Evolutionary conservation across 495 filamentous ascomycete genomes (phyloP), one percentile per base, ranked within the genome.

Genomic region (Podospora anserina): DNA sequence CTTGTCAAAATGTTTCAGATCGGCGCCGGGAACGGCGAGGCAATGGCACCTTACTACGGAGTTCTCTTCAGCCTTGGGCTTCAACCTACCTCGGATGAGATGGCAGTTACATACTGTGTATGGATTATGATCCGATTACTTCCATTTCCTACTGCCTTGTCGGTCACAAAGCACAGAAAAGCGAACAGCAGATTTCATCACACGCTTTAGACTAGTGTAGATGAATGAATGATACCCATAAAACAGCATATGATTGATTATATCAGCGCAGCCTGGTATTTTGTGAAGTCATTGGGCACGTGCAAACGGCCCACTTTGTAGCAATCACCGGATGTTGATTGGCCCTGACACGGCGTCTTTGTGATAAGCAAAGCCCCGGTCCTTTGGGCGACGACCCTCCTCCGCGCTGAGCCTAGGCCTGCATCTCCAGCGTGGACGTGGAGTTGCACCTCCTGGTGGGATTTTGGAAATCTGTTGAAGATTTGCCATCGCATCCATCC

Each of bases 231-330:
- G 39, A 32, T 32, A 7, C 30, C 39, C 39, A 5, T 39, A 49
- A 18, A 49, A 11, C 39, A 49, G 39, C 39, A 49, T 49, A 49
- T 49, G 39, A 18, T 49, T 49, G 39, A 6, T 49, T 59, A 23
- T 18, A 16, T 59, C 56, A 27, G 19, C 56, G 7, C 56, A 27
- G 26, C 26, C 19, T 49, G 26, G 56, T 26, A 28, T 28, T 32
- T 3, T 61, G 59, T 61, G 59, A 61, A 30, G 59, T 61, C 59
- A 61, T 61, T 61, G 59, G 64, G 64, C 64, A 66, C 64, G 64
- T 66, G 64, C 59, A 61, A 28, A 3, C 1, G 20, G 5, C 59
- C 59, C 59, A 32, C 20, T n/a, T 26, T 20, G 26, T 11, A 13
- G 19, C 27, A 26, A 61, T 32, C 59, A 2, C 4, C 23, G 16